These are phyloP conservation scores for Pichia sp. DNA, from an alignment of 1,139 yeast species.

Conservation along the genomic window DNA sequence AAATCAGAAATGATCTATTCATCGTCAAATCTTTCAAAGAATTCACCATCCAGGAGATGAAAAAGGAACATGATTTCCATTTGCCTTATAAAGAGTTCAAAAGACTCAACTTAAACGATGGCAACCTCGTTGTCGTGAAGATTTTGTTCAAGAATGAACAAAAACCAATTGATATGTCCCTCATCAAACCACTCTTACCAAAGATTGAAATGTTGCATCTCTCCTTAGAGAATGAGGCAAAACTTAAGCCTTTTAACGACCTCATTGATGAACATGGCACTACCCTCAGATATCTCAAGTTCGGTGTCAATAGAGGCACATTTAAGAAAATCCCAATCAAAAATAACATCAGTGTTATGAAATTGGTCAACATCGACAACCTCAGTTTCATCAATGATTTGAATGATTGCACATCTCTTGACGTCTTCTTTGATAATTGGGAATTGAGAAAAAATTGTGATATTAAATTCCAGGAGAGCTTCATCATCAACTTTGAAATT, in stretches of 20 bases:
- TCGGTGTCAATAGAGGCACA: conserved; percentile 25
- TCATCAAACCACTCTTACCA: conserved; percentile 21
- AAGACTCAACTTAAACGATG: conserved; percentile 22
- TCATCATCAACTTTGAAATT: conserved; percentile 20
- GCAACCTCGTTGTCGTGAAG: conserved; percentile 25
- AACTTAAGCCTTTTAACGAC: conserved; percentile 24
- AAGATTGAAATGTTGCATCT: conserved; percentile 23
- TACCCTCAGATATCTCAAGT: conserved; percentile 19
- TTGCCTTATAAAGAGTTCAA: conserved; percentile 26
- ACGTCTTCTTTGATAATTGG: conserved; percentile 26
- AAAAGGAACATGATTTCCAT: conserved; percentile 26
- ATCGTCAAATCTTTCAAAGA: conserved; percentile 25
- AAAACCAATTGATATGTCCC: conserved; percentile 21
- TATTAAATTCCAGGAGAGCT: conserved; percentile 20
- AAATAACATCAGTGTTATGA: conserved; percentile 20
- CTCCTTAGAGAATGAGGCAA: conserved; percentile 23
- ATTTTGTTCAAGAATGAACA: conserved; percentile 25
- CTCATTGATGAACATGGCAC: conserved; percentile 20
- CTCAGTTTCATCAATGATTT: conserved; percentile 22
- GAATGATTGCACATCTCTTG: conserved; percentile 19
- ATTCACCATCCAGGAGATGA: conserved; percentile 25
- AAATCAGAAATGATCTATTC: conserved; percentile 24
- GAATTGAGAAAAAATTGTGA: conserved; percentile 24
- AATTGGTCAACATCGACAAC: conserved; percentile 24
- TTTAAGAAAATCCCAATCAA: conserved; percentile 21